Percentiles rank a stretch among this genome's conserved stretches.
These are phyloP conservation scores for Musa acuminata DNA, from an alignment of 176 grass and related monocot species.

Conservation along the genomic window DNA sequence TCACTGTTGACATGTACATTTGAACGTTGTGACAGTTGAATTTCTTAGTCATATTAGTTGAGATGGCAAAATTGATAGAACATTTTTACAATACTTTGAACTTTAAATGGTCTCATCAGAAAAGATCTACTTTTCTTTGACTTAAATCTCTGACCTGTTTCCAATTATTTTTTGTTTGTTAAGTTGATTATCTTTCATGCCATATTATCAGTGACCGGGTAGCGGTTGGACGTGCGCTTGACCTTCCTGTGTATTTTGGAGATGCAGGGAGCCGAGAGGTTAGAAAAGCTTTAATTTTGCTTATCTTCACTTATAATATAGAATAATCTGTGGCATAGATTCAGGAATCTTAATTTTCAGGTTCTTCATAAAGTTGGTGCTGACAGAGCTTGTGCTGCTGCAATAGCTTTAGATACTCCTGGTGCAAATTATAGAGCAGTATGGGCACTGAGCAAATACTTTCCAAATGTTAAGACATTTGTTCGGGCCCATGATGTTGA, in stretches of 20 bases:
- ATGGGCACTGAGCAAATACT: conserved; percentile 98
- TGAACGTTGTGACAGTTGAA: not conserved
- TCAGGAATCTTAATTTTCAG: conserved; percentile 31
- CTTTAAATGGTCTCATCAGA: not conserved
- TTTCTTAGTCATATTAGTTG: not conserved
- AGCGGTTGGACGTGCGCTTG: conserved; percentile 82
- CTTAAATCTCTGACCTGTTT: not conserved
- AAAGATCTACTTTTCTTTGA: not conserved
- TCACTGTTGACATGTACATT: not conserved
- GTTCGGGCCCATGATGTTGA: conserved; percentile 96
- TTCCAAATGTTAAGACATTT: conserved; percentile 93
- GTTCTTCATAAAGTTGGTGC: conserved; percentile 99
- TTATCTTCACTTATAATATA: not conserved
- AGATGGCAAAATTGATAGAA: not conserved
- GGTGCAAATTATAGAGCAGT: conserved; percentile 98
- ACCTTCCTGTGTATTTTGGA: conserved; percentile 92
- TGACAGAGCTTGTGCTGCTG: conserved; percentile 93
- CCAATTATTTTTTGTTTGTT: not conserved
- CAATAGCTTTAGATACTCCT: conserved; percentile 96
- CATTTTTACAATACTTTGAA: not conserved
- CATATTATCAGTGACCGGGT: conserved; percentile 71
- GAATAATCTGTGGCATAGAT: conserved; percentile 3
- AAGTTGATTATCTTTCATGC: conserved; percentile 13
- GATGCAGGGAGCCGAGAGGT: conserved; percentile 99
- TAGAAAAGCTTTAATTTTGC: not conserved